Evolutionary conservation across 495 filamentous ascomycete genomes (phyloP), one percentile per base, ranked within the genome.

Genomic region (Rhypophila decipiens): DNA sequence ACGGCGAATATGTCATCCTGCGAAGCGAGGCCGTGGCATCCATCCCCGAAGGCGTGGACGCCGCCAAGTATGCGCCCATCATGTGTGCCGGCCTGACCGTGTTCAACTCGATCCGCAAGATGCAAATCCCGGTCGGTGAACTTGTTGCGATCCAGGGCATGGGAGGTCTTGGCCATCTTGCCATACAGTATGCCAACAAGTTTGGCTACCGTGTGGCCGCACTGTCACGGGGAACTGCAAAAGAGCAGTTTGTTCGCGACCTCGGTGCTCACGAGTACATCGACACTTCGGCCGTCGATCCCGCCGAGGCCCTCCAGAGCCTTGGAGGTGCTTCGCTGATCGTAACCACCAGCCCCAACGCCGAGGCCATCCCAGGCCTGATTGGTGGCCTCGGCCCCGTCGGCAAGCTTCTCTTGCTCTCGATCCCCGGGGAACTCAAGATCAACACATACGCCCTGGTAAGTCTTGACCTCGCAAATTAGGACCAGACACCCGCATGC

Each of bases 1-100:
- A 84, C 58, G 82, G 75, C 10, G 75, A 88, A 62, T 87, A 85
- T 65, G 74, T 72, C 52, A 59, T 71, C 17, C 66, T 88, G 11
- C 73, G 78, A 21, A 61, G 65, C n/a, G 83, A 87, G 57, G 78
- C 84, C 19, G 80, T 63, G 0, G 82, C 84, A 0, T 68, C 67
- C n/a, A 70, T 88, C 38, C 83, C 83, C 4, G 49, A 61, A 5
- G 66, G 78, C 39, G 63, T 78, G 24, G 71, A 83, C 53, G 72
- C 83, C 0, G 80, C 74, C 9, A 67, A 79, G 49, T 78, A 72
- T 45, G 83, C 83, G 1, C 83, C 84, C 0, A 72, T 87, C 12
- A 76, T 88, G 18, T 88, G 84, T 64, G 83, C 85, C 2, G 85
- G 84, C 40, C 74, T 87, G 39, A 85, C 83, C 21, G 77, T 82